phyloP scores from a whole-genome alignment of 1,139 yeast genomes.

The Hansenula anomala region DNA sequence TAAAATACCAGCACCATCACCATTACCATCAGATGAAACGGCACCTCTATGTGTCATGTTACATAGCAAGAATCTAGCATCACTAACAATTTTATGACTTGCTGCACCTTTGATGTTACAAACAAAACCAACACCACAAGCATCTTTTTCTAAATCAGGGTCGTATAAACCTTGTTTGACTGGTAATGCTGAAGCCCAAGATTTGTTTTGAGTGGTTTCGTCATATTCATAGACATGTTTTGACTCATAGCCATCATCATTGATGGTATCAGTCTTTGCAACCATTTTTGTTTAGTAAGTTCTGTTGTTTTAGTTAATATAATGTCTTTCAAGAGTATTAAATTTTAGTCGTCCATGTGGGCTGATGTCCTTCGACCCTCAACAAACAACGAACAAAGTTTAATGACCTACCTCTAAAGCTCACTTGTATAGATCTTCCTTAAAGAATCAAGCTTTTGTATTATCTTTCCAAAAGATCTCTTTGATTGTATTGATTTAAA shows the following conservation, averaged over 20 bases:
- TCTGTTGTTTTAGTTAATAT: neutral
- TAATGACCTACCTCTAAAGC: too few species aligned
- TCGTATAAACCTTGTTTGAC: conserved; percentile 85
- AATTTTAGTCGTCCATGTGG: too few species aligned
- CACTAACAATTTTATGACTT: conserved; percentile 91
- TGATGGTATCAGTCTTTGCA: neutral
- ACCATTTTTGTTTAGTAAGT: neutral
- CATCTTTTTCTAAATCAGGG: conserved; percentile 92
- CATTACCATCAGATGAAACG: conserved; percentile 93
- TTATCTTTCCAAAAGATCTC: too few species aligned
- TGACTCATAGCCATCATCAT: conserved; percentile 11
- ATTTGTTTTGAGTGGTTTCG: conserved; percentile 67
- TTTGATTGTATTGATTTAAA: too few species aligned
- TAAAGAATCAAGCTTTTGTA: too few species aligned
- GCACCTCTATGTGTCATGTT: conserved; percentile 99
- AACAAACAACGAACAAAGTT: too few species aligned
- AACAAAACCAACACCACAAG: conserved; percentile 98
- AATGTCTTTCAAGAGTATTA: too few species aligned
- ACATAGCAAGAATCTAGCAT: conserved; percentile 82
- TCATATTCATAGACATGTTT: conserved; percentile 50
- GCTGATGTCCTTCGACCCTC: too few species aligned
- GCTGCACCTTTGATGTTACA: conserved; percentile 87
- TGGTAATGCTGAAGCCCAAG: conserved; percentile 93
- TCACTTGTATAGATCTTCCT: too few species aligned
- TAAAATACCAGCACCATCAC: conserved; percentile 98